Evolutionary conservation across 371 early-diverging fungal species (phyloP).

Genomic region (Rhizopus delemar): DNA sequence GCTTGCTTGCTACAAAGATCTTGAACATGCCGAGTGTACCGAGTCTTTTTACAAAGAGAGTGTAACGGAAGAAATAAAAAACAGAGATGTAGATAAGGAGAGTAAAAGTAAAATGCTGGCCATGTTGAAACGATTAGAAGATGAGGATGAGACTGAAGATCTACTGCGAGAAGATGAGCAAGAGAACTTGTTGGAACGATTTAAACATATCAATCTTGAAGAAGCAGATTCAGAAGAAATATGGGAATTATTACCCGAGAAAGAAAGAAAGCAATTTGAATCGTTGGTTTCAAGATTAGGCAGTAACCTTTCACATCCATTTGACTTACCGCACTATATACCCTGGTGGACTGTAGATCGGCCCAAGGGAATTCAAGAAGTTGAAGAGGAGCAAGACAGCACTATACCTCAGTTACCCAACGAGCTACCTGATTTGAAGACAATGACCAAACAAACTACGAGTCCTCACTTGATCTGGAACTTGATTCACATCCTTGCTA

Average conservation of each 20-base stretch:
- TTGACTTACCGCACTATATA: constrained; percentile 25
- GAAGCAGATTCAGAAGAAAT: constrained; percentile 52
- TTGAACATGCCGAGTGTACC: constrained; percentile 57
- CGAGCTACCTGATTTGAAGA: constrained; percentile 20
- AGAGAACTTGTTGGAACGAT: constrained; percentile 49
- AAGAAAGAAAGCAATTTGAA: constrained; percentile 60
- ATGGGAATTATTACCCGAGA: constrained; percentile 53
- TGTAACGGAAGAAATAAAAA: constrained; percentile 61
- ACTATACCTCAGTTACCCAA: constrained; percentile 8
- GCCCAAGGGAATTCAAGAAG: constrained; percentile 9
- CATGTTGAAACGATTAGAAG: constrained; percentile 57
- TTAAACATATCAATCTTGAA: constrained; percentile 54
- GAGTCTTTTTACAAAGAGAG: constrained; percentile 68
- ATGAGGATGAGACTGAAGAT: constrained; percentile 32
- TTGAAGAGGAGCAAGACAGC: constrained; percentile 6
- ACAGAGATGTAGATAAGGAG: constrained; percentile 37
- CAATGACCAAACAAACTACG: constrained; percentile 17
- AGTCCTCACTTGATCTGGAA: constrained; percentile 31
- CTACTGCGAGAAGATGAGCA: constrained; percentile 25
- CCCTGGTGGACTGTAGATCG: constrained; percentile 42
- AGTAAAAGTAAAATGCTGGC: constrained; percentile 57
- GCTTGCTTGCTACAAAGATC: constrained; percentile 64
- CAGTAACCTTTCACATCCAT: constrained; percentile 5
- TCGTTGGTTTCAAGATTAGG: constrained; percentile 12
- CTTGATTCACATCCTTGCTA: constrained; percentile 27